Evolutionary conservation across 208 protist genomes (phyloP).

Genomic region (Trypanosoma scelopori): DNA sequence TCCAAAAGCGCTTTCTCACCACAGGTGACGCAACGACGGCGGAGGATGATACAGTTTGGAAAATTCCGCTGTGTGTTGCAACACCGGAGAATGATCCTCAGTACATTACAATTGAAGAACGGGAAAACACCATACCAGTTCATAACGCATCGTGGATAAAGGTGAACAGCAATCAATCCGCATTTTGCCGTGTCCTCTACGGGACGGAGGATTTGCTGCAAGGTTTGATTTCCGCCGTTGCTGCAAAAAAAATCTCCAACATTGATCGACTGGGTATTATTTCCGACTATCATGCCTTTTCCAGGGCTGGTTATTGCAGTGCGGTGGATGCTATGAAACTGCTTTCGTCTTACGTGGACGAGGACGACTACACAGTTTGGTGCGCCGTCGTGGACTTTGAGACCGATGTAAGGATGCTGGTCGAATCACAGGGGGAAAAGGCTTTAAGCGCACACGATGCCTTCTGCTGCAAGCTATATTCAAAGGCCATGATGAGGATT

Average conservation of each 20-base stretch:
- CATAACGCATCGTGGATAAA: slow-evolving; percentile 54
- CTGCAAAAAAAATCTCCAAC: slow-evolving; percentile 38
- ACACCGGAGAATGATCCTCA: slow-evolving; percentile 17
- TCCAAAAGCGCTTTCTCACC: slow-evolving; percentile 40
- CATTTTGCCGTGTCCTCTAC: slow-evolving; percentile 82
- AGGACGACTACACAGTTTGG: slow-evolving; percentile 45
- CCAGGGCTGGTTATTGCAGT: slow-evolving; percentile 53
- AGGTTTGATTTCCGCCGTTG: slow-evolving; percentile 41
- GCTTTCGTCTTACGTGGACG: slow-evolving; percentile 25
- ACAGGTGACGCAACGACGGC: slow-evolving; percentile 30
- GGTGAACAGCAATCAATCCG: slow-evolving; percentile 60
- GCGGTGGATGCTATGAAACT: slow-evolving; percentile 42
- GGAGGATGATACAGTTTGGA: slow-evolving; percentile 66
- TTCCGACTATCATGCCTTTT: slow-evolving; percentile 71
- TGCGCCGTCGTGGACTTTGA: slow-evolving; percentile 47
- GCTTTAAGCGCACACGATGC: slow-evolving; percentile 43
- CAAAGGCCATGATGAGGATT: slow-evolving; percentile 33
- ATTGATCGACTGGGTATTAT: slow-evolving; percentile 69
- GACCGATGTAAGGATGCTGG: slow-evolving; percentile 42
- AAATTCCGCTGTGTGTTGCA: slow-evolving; percentile 46
- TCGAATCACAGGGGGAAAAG: slow-evolving; percentile 32
- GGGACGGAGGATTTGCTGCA: slow-evolving; percentile 37
- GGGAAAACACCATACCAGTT: slow-evolving; percentile 24
- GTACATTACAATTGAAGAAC: slow-evolving; percentile 14
- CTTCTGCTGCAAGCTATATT: slow-evolving; percentile 61